These are phyloP conservation scores for Russula brevipes DNA, from an alignment of 768 basidiomycete genomes.

Conservation along the genomic window DNA sequence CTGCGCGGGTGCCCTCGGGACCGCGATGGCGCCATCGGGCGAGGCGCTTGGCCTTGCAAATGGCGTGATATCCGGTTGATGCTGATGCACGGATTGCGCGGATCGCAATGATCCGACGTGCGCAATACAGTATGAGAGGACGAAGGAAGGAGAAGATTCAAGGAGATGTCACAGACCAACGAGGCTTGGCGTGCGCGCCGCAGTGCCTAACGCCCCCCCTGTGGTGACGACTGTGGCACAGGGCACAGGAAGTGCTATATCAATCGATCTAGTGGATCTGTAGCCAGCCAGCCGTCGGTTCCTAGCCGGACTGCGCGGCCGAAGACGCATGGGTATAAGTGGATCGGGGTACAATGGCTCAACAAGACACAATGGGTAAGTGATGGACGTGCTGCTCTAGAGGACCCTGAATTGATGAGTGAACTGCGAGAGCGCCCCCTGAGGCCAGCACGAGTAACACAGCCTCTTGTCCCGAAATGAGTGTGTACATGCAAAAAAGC, in stretches of 20 bases:
- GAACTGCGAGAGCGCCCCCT: too few relatives aligned
- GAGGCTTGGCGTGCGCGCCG: background rate
- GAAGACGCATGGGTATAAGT: background rate
- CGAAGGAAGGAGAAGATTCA: background rate
- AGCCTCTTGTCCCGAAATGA: background rate
- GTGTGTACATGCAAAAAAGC: background rate
- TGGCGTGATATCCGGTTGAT: background rate
- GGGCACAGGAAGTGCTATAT: too few relatives aligned
- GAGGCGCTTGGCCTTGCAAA: background rate
- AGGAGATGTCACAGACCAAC: too few relatives aligned
- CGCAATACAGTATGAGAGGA: background rate
- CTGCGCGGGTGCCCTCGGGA: background rate
- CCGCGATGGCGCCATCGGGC: constrained; percentile 2
- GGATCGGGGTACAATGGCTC: background rate
- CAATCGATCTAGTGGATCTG: background rate
- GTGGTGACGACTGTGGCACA: background rate
- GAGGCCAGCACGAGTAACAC: background rate
- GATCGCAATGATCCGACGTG: background rate
- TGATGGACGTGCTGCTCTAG: background rate
- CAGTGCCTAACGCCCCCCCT: background rate
- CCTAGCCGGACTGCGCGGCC: background rate
- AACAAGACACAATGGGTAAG: background rate
- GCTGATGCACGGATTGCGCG: constrained; percentile 5
- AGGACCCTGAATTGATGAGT: background rate
- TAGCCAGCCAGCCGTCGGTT: background rate